A percentile compares a stretch with the other conserved stretches of the same genome.
Conservation (phyloP, 352 stramenopile genomes). For the Pythium vanterpoolii region DNA sequence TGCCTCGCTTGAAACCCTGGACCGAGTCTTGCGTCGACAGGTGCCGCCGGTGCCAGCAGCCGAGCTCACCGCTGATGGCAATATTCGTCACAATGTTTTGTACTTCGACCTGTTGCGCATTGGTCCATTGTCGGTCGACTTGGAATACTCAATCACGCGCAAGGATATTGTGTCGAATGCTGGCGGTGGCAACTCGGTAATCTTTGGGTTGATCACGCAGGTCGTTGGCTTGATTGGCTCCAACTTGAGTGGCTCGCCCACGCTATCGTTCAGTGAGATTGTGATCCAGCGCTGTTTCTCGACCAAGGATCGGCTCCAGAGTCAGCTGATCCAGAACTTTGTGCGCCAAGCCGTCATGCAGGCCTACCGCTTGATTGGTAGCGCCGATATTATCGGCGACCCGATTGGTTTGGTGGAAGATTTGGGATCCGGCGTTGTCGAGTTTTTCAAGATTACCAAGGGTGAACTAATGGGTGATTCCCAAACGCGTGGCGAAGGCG, state of each 20-base stretch:
- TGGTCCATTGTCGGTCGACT: slow-evolving; percentile 60
- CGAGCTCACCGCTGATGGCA: slow-evolving; percentile 54
- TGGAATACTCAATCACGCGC: slow-evolving; percentile 84
- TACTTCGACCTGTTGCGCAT: slow-evolving; percentile 84
- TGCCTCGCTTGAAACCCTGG: slow-evolving; percentile 55
- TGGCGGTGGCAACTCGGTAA: slow-evolving; percentile 56
- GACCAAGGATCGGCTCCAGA: slow-evolving; percentile 74
- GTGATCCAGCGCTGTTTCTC: slow-evolving; percentile 82
- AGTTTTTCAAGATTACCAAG: slow-evolving; percentile 89
- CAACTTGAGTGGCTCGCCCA: slow-evolving; percentile 80
- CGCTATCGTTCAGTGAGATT: slow-evolving; percentile 84
- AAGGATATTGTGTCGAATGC: slow-evolving; percentile 79
- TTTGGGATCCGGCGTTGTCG: slow-evolving; percentile 78
- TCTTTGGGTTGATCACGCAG: slow-evolving; percentile 78
- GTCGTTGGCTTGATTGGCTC: slow-evolving; percentile 80
- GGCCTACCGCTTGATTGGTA: slow-evolving; percentile 79
- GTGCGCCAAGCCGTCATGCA: slow-evolving; percentile 80
- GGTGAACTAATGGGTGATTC: slow-evolving; percentile 76
- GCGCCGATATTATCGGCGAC: slow-evolving; percentile 85
- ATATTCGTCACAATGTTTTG: slow-evolving; percentile 71
- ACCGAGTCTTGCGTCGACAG: slow-evolving; percentile 52
- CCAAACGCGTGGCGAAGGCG: slow-evolving; percentile 79
- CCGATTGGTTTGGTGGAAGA: slow-evolving; percentile 86
- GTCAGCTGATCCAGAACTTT: slow-evolving; percentile 80
- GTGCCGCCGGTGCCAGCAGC: slow-evolving; percentile 59